A percentile compares a stretch with the other conserved stretches of the same genome.
phyloP scores from a whole-genome alignment of 805 yeast species.

The Hanseniaspora singularis region DNA sequence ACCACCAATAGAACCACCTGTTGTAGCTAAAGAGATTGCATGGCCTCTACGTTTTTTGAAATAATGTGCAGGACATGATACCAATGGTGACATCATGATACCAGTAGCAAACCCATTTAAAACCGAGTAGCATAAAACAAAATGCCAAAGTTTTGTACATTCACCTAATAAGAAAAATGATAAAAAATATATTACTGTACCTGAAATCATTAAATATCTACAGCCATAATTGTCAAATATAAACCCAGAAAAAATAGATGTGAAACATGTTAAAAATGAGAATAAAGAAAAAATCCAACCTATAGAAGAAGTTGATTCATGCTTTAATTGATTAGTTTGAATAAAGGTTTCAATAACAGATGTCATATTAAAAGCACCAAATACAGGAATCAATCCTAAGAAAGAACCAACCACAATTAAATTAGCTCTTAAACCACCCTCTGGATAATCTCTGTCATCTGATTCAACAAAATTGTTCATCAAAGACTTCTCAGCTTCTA shows the following conservation, averaged over 20 bases:
- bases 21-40: conserved; percentile 38
- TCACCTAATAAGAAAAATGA: conserved; percentile 46
- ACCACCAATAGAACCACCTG: conserved; percentile 47
- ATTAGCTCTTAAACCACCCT: conserved; percentile 51
- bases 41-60: conserved; percentile 46
- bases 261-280: conserved; percentile 37
- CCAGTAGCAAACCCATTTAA: conserved; percentile 48
- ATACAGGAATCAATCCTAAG: conserved; percentile 40
- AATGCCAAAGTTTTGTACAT: conserved; percentile 44
- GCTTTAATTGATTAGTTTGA: conserved; percentile 40
- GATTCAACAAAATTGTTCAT: conserved; percentile 19
- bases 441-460: conserved; percentile 35
- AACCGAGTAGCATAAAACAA: conserved; percentile 45
- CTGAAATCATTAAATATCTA: conserved; percentile 31
- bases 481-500: background rate
- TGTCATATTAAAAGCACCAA: conserved; percentile 46
- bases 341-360: conserved; percentile 56
- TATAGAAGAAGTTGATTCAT: conserved; percentile 36
- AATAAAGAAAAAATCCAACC: conserved; percentile 58
- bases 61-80: conserved; percentile 55
- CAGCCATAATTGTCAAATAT: conserved; percentile 46
- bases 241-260: conserved; percentile 45
- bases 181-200: conserved; percentile 33
- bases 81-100: conserved; percentile 42
- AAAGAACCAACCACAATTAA: conserved; percentile 46